phyloP scores from a whole-genome alignment of 208 protist genomes.

The Acanthamoeba castellanii region DNA sequence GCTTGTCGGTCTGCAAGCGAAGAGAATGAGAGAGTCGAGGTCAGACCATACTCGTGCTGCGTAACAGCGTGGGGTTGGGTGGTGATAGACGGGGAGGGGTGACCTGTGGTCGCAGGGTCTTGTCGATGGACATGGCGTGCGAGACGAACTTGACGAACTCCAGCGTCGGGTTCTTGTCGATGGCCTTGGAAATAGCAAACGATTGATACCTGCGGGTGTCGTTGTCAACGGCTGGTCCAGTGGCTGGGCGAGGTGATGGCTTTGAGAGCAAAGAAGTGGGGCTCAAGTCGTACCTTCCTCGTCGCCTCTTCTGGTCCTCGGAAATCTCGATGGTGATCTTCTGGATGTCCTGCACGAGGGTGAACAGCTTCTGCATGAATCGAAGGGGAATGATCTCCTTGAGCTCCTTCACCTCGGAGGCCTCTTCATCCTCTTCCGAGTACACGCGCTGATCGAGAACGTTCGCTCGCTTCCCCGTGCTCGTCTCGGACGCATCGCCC shows the following conservation, averaged over 20 bases:
- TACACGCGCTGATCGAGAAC: conserved; percentile 68
- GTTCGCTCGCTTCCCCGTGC: conserved; percentile 17
- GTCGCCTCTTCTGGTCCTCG: conserved; percentile 49
- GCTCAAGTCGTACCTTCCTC: background rate
- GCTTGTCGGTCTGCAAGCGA: conserved; percentile 83
- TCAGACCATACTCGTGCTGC: background rate
- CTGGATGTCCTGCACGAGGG: conserved; percentile 62
- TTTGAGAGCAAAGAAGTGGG: background rate
- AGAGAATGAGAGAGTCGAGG: background rate
- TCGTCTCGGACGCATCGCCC: background rate
- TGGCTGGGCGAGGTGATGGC: no score
- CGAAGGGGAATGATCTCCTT: conserved; percentile 33
- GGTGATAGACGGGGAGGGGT: background rate
- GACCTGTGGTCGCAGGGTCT: conserved; percentile 72
- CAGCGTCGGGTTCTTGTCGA: conserved; percentile 49
- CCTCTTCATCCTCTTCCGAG: conserved; percentile 52
- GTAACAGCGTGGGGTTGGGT: background rate
- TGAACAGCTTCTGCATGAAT: conserved; percentile 75
- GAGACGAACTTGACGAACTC: conserved; percentile 88
- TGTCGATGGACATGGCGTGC: conserved; percentile 85
- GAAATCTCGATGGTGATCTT: conserved; percentile 47
- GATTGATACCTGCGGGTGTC: background rate
- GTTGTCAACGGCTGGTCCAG: background rate
- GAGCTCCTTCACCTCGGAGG: conserved; percentile 20
- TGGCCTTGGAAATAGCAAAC: conserved; percentile 53